These are phyloP conservation scores for Mucor lusitanicus DNA, from an alignment of 371 early-diverging fungal species.

Conservation along the genomic window DNA sequence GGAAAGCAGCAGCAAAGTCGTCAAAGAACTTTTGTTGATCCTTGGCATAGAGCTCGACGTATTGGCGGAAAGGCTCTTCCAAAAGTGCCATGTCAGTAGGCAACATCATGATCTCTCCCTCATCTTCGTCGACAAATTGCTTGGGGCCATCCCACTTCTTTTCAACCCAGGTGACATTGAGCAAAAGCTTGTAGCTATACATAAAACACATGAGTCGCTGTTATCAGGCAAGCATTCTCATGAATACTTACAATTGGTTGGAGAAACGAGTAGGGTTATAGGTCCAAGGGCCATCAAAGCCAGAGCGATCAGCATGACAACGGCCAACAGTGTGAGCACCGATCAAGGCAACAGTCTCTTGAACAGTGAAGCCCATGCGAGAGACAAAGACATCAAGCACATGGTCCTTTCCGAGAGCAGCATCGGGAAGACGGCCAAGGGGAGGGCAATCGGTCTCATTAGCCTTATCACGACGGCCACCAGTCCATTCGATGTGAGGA, in stretches of 20 bases:
- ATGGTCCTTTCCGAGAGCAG: conserved; percentile 70
- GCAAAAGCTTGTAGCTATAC: conserved; percentile 64
- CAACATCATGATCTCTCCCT: conserved; percentile 82
- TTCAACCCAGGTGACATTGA: conserved; percentile 68
- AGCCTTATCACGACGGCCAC: conserved; percentile 74
- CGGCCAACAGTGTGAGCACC: conserved; percentile 92
- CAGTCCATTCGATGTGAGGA: conserved; percentile 77
- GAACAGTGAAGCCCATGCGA: conserved; percentile 78
- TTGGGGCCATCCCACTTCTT: conserved; percentile 75
- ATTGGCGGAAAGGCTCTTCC: conserved; percentile 70
- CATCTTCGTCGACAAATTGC: conserved; percentile 74
- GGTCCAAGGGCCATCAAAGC: conserved; percentile 90
- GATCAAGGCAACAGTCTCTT: conserved; percentile 81
- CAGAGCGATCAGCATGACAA: conserved; percentile 82
- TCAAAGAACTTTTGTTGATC: conserved; percentile 75
- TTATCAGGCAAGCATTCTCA: background rate
- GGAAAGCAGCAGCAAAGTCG: conserved; percentile 81
- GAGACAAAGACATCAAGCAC: conserved; percentile 74
- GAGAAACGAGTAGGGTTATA: conserved; percentile 82
- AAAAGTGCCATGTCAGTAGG: conserved; percentile 83
- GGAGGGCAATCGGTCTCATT: conserved; percentile 66
- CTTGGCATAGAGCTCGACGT: conserved; percentile 78
- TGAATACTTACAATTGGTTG: conserved; percentile 68
- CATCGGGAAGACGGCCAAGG: conserved; percentile 87
- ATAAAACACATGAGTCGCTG: background rate